These are phyloP conservation scores for Papiliotrema laurentii DNA, from an alignment of 1,284 basidiomycete genomes.

Conservation along the genomic window DNA sequence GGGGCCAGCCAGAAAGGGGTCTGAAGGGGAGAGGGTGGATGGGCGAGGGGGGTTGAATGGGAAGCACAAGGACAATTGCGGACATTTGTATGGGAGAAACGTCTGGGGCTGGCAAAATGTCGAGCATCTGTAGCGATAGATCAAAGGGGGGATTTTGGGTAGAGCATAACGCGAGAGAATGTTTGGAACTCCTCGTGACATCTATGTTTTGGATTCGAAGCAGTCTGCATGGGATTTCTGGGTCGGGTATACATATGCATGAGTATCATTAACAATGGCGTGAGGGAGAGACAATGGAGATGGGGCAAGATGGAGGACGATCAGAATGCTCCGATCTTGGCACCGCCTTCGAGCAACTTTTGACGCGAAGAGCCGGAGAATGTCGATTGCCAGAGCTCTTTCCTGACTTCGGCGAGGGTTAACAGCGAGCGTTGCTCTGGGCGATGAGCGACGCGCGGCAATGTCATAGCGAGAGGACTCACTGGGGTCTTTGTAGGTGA, in stretches of 20 bases:
- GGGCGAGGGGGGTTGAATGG: conserved; percentile 40
- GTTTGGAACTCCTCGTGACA: background rate
- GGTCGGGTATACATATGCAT: background rate
- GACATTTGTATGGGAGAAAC: conserved; percentile 40
- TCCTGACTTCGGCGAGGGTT: conserved; percentile 44
- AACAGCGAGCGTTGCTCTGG: conserved; percentile 45
- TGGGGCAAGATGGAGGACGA: background rate
- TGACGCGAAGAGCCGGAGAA: conserved; percentile 35
- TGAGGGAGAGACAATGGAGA: background rate
- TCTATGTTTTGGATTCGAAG: background rate
- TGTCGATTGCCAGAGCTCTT: conserved; percentile 46
- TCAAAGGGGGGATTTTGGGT: background rate
- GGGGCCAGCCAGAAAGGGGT: conserved; percentile 40
- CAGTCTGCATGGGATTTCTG: too few relatives aligned
- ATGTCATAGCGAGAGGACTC: conserved; percentile 7
- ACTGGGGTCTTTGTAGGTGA: conserved; percentile 42
- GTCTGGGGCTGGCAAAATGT: conserved; percentile 38
- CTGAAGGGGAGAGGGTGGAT: conserved; percentile 44
- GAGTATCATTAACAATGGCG: background rate
- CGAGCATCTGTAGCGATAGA: background rate
- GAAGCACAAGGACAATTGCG: conserved; percentile 40
- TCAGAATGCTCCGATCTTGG: conserved; percentile 41
- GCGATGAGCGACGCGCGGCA: conserved; percentile 8
- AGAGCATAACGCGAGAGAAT: background rate
- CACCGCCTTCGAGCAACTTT: conserved; percentile 29